These are phyloP conservation scores for Tolypocladium nubicola DNA, from an alignment of 2,329 filamentous ascomycete genomes.

Conservation along the genomic window DNA sequence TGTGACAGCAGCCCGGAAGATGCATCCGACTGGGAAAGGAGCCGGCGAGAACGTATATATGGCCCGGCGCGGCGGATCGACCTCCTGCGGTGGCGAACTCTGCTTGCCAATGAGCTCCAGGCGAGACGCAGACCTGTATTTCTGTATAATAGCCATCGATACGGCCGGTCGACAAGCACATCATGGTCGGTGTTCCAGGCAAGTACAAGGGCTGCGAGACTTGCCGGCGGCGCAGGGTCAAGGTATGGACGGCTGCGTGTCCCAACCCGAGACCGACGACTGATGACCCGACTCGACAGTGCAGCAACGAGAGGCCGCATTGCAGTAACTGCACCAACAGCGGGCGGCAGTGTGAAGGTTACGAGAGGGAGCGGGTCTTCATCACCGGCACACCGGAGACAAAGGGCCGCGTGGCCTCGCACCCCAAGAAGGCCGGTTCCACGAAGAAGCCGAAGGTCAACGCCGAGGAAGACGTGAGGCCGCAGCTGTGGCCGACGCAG, in stretches of 20 bases:
- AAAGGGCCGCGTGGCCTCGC: conserved; percentile 45
- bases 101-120: not conserved
- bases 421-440: conserved; percentile 32
- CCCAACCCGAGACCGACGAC: not conserved
- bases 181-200: conserved; percentile 51
- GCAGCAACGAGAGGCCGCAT: conserved; percentile 49
- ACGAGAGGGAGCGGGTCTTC: conserved; percentile 52
- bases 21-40: not conserved
- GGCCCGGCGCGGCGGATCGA: not conserved
- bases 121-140: not conserved
- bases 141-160: not conserved
- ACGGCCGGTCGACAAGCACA: not conserved
- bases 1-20: not conserved
- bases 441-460: conserved; percentile 22
- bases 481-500: conserved; percentile 22
- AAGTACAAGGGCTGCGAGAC: conserved; percentile 57
- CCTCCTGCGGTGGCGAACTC: not conserved
- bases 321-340: conserved; percentile 51
- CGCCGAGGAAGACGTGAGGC: conserved; percentile 11
- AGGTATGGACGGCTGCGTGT: conserved; percentile 28
- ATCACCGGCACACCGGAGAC: conserved; percentile 48
- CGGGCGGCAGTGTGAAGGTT: conserved; percentile 49
- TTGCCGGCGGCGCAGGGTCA: conserved; percentile 47
- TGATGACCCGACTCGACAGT: conserved; percentile 26
- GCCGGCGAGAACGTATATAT: conserved; percentile 2